phyloP scores from a whole-genome alignment of 352 stramenopile species.

The Pythium aquatile region DNA sequence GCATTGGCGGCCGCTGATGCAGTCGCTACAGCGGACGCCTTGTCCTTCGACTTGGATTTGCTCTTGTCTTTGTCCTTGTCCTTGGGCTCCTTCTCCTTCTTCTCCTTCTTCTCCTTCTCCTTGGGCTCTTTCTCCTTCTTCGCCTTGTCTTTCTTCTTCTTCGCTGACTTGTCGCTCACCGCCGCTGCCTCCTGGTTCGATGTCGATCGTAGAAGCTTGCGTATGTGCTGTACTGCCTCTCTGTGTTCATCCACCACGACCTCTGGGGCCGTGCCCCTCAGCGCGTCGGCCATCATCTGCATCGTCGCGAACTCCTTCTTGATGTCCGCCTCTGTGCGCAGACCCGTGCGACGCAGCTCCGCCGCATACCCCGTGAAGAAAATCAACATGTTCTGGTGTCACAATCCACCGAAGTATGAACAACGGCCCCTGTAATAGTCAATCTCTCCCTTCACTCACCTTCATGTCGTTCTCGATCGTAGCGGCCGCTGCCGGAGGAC shows the following conservation, averaged over 20 bases:
- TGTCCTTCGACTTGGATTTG: constrained; percentile 24
- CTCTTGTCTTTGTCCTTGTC: constrained; percentile 43
- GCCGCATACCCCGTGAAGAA: constrained; percentile 74
- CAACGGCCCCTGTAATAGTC: no score
- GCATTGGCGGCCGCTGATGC: constrained; percentile 26
- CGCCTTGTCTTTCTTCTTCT: constrained; percentile 45
- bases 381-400: constrained; percentile 47
- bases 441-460: constrained; percentile 23
- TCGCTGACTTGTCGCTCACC: constrained; percentile 38
- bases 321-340: constrained; percentile 66
- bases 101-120: constrained; percentile 42
- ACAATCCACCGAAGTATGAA: neutral
- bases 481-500: constrained; percentile 29
- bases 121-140: constrained; percentile 26
- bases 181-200: constrained; percentile 51
- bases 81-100: constrained; percentile 35
- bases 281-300: constrained; percentile 44
- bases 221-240: constrained; percentile 46
- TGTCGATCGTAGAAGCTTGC: constrained; percentile 64
- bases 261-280: constrained; percentile 36
- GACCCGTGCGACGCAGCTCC: constrained; percentile 67
- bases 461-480: constrained; percentile 65
- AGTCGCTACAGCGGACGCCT: constrained; percentile 10
- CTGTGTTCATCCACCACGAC: constrained; percentile 29
- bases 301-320: constrained; percentile 58